A percentile compares a stretch with the other conserved stretches of the same genome.
Evolutionary conservation across 2,329 filamentous ascomycete genomes (phyloP).

Genomic region (Microcyclosporella mali): DNA sequence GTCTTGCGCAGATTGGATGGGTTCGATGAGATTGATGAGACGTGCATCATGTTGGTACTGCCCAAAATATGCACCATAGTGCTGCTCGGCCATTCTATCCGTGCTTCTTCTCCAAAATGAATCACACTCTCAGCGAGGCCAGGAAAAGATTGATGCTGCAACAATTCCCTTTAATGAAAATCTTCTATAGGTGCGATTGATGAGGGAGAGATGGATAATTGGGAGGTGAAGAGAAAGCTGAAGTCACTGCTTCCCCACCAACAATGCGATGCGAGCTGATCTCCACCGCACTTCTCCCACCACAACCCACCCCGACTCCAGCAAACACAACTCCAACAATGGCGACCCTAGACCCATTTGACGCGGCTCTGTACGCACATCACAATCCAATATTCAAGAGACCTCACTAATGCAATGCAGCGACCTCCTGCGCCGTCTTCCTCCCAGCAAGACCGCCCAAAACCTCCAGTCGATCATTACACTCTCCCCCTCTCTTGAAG

Average conservation of each 20-base stretch:
- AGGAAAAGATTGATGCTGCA: too few species aligned
- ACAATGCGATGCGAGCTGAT: neutral
- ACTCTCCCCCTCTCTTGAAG: conserved; percentile 84
- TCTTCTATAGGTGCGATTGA: neutral
- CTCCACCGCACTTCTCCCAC: neutral
- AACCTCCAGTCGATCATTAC: conserved; percentile 86
- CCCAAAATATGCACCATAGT: too few species aligned
- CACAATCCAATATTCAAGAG: neutral
- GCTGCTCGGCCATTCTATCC: too few species aligned
- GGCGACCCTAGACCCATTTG: conserved; percentile 56
- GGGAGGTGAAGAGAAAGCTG: too few species aligned
- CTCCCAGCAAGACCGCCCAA: conserved; percentile 81
- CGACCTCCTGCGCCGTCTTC: conserved; percentile 95
- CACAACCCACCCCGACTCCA: neutral
- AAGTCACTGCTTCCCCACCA: too few species aligned
- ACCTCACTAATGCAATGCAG: conserved; percentile 43
- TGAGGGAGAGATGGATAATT: neutral
- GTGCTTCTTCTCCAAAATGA: too few species aligned
- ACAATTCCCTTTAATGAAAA: too few species aligned
- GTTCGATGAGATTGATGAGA: too few species aligned
- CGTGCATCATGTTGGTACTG: too few species aligned
- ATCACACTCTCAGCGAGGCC: too few species aligned
- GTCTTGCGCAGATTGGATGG: too few species aligned
- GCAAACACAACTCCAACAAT: conserved; percentile 6
- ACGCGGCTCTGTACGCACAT: conserved; percentile 64